Evolutionary conservation across 805 yeast genomes (phyloP), one percentile per base, ranked within the genome.

Genomic region (Vanderwaltozyma polyspora): DNA sequence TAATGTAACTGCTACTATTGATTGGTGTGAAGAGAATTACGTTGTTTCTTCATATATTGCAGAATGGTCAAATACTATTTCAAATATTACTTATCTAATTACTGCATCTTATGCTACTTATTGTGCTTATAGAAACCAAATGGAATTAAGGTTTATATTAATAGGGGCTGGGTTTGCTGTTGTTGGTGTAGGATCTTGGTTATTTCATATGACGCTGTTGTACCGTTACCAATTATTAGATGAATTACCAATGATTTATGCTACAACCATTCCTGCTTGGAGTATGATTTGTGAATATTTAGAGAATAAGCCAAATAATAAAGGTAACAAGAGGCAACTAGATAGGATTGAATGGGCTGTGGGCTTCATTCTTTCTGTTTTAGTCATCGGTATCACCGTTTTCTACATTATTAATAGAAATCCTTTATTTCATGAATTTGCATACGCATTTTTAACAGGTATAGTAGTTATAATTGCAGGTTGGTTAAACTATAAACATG

Each of bases 11-110:
- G 73, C 95, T 25, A 87, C 97, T n/a, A 91, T 91, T 25, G 98
- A 89, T 52, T 89, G 97, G 97, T 89, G 98, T 60, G 98, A 89
- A 52, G 97, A 91, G 58, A 89, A 89, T 62, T 89, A 89, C 54
- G 89, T 86, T 9, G 82, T 87, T 2, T 71, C 89, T 10, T 71
- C 70, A 10, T 91, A 82, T 50, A 68, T 91, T 34, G 96, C 97
- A 4, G 98, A 91, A 56, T 80, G 84, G 37, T 69, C 89, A 39
- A 91, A 91, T 53, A 83, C 96, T 3, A 48, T 76, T 19, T 85
- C 98, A 28, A 91, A 91, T 43, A 59, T 68, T 2, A 63, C 64
- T 23, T 76, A 74, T 45, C 60, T 72, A 26, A 45, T 68, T 6
- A 55, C 74, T 15, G 94, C 93, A 0, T 31, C 50, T n/a, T 79